phyloP scores from a whole-genome alignment of 2,329 filamentous ascomycete genomes.

The Pseudofabraea citricarpa region DNA sequence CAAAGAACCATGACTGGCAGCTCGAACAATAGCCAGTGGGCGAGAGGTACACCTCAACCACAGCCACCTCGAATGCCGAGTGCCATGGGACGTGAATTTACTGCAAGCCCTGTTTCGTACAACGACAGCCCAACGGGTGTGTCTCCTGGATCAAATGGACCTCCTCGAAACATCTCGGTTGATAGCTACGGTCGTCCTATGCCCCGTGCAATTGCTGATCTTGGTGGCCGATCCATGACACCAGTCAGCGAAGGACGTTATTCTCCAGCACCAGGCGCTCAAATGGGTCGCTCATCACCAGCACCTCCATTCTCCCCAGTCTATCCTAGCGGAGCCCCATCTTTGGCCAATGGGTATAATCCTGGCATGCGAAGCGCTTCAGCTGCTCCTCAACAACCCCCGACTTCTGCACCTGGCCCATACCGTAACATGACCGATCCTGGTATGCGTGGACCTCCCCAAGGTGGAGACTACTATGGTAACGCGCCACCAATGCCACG shows the following conservation, averaged over 20 bases:
- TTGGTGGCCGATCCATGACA: slow-evolving; percentile 19
- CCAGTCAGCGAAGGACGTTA: slow-evolving; percentile 10
- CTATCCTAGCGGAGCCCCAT: slow-evolving; percentile 1
- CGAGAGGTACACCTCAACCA: slow-evolving; percentile 12
- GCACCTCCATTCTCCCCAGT: neutral
- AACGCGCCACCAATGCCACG: slow-evolving; percentile 10
- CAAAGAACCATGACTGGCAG: slow-evolving; percentile 23
- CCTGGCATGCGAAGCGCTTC: slow-evolving; percentile 14
- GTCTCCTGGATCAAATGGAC: slow-evolving; percentile 2
- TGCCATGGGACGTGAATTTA: slow-evolving; percentile 22
- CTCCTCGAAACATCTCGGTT: slow-evolving; percentile 8
- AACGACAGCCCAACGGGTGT: slow-evolving; percentile 9
- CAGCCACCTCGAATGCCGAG: slow-evolving; percentile 22
- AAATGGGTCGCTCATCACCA: neutral
- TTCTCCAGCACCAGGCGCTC: neutral
- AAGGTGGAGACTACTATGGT: slow-evolving; percentile 10
- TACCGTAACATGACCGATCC: slow-evolving; percentile 23
- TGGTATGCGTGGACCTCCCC: slow-evolving; percentile 10
- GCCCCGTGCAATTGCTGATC: slow-evolving; percentile 16
- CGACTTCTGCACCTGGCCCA: slow-evolving; percentile 10
- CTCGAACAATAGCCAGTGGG: slow-evolving; percentile 20
- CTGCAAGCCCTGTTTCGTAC: slow-evolving; percentile 24
- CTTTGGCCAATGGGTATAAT: slow-evolving; percentile 17
- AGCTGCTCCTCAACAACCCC: slow-evolving; percentile 9
- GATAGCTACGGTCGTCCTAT: slow-evolving; percentile 21